A percentile compares a stretch with the other conserved stretches of the same genome.
Evolutionary conservation across 2,329 filamentous ascomycete species (phyloP).

Genomic region (Pseudopithomyces maydicus): DNA sequence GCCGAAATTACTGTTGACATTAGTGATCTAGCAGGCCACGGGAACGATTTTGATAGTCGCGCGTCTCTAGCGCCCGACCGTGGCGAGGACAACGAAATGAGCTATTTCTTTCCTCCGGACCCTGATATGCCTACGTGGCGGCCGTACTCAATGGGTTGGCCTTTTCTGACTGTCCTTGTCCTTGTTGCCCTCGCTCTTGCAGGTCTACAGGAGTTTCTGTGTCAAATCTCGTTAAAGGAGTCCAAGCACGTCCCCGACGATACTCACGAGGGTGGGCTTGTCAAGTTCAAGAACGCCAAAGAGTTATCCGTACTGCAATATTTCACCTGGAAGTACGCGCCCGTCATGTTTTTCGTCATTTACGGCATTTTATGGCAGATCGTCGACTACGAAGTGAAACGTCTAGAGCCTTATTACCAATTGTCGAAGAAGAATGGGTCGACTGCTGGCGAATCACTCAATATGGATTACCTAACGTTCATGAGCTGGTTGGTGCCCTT

Average conservation of each 20-base stretch:
- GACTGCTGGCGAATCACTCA: slow-evolving; percentile 61
- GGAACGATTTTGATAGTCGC: slow-evolving; percentile 37
- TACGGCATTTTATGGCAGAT: slow-evolving; percentile 58
- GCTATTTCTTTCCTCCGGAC: slow-evolving; percentile 48
- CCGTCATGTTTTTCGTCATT: slow-evolving; percentile 53
- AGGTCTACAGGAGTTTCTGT: slow-evolving; percentile 44
- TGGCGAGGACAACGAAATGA: slow-evolving; percentile 30
- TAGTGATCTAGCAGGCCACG: slow-evolving; percentile 45
- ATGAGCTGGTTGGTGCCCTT: slow-evolving; percentile 70
- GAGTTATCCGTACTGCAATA: slow-evolving; percentile 35
- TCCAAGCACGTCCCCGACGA: slow-evolving; percentile 18
- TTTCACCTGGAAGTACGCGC: slow-evolving; percentile 48
- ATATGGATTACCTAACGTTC: slow-evolving; percentile 74
- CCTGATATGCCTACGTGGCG: slow-evolving; percentile 48
- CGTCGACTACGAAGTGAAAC: slow-evolving; percentile 56
- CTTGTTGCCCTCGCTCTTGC: slow-evolving; percentile 41
- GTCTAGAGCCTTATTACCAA: slow-evolving; percentile 57
- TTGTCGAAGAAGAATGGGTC: slow-evolving; percentile 43
- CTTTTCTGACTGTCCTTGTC: slow-evolving; percentile 40
- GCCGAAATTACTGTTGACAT: slow-evolving; percentile 49
- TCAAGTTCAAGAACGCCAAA: slow-evolving; percentile 34
- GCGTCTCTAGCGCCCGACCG: slow-evolving; percentile 27
- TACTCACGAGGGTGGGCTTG: slow-evolving; percentile 27
- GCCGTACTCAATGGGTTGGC: slow-evolving; percentile 46
- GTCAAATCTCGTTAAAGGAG: slow-evolving; percentile 38